phyloP scores from a whole-genome alignment of 352 stramenopile species.

The Aphanomyces cochlioides region DNA sequence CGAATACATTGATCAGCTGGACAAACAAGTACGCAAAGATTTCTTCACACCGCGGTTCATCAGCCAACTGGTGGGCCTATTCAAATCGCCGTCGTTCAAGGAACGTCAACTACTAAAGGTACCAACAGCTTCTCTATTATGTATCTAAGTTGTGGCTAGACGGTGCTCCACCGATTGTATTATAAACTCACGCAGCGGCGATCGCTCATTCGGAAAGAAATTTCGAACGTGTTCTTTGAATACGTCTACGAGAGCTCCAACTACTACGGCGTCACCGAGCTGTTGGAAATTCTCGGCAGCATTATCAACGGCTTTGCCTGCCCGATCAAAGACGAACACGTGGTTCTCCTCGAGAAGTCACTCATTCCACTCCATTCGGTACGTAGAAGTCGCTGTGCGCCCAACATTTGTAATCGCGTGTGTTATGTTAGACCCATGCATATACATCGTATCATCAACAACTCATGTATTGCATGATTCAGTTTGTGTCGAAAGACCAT shows the following conservation, averaged over 20 bases:
- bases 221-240: constrained; percentile 85
- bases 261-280: constrained; percentile 82
- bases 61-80: constrained; percentile 72
- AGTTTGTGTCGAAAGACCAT: constrained; percentile 87
- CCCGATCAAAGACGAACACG: constrained; percentile 86
- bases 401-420: not conserved
- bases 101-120: constrained; percentile 80
- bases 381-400: not conserved
- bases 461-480: constrained; percentile 86
- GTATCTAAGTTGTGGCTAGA: constrained; percentile 12
- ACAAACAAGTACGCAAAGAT: constrained; percentile 82
- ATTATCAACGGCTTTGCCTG: constrained; percentile 89
- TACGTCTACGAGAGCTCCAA: constrained; percentile 91
- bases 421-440: constrained; percentile 47
- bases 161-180: constrained; percentile 82
- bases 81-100: constrained; percentile 85
- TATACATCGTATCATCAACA: constrained; percentile 87
- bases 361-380: constrained; percentile 79
- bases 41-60: constrained; percentile 82
- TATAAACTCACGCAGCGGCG: constrained; percentile 88
- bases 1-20: constrained; percentile 85
- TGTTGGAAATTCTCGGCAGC: constrained; percentile 83
- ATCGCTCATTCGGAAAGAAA: constrained; percentile 83
- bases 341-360: constrained; percentile 76
- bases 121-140: not conserved